Conservation (phyloP, 352 stramenopile species). For the Phytopythium kandeliae region DNA sequence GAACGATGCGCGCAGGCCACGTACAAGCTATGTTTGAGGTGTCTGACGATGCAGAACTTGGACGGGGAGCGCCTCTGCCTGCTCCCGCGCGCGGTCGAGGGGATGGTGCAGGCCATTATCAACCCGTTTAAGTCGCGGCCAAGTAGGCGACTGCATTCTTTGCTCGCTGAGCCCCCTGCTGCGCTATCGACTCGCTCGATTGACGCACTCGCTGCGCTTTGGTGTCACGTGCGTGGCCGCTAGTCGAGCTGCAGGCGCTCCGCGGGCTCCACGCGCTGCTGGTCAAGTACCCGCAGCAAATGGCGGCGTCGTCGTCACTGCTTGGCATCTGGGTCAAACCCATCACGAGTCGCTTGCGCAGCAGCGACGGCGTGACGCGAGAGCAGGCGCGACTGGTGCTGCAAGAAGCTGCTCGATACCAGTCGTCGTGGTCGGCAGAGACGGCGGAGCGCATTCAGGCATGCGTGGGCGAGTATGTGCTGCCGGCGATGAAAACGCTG, state of each 20-base stretch:
- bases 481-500: constrained; percentile 51
- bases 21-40: constrained; percentile 71
- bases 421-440: constrained; percentile 25
- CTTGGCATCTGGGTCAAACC: constrained; percentile 45
- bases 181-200: no score
- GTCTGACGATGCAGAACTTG: constrained; percentile 57
- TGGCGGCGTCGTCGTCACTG: constrained; percentile 17
- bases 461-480: constrained; percentile 38
- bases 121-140: constrained; percentile 66
- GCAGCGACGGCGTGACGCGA: constrained; percentile 38
- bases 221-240: neutral
- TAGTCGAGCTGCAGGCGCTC: constrained; percentile 60
- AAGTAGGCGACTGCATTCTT: constrained; percentile 20
- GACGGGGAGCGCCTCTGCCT: constrained; percentile 34
- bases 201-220: neutral
- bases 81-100: constrained; percentile 49
- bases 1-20: constrained; percentile 18
- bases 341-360: constrained; percentile 46
- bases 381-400: constrained; percentile 41
- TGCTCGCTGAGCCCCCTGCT: no score
- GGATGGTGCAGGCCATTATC: constrained; percentile 56
- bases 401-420: constrained; percentile 32
- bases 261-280: constrained; percentile 48
- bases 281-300: constrained; percentile 40
- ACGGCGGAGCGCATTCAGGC: constrained; percentile 25